Evolutionary conservation across 2,329 filamentous ascomycete species (phyloP), one percentile per base, ranked within the genome.

Genomic region (Aaosphaeria pasadenensis): DNA sequence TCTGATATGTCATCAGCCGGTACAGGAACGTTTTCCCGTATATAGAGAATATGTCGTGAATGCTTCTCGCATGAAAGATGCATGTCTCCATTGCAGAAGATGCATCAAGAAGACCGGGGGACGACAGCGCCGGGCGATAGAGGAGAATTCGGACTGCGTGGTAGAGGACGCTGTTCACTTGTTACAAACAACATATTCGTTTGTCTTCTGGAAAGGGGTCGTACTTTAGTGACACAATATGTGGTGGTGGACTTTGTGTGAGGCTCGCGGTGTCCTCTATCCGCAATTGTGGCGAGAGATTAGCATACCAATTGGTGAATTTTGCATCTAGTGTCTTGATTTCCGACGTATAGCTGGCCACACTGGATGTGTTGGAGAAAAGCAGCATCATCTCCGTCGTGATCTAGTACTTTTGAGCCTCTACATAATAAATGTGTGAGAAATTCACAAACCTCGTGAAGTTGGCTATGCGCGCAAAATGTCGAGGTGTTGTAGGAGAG

Each of bases 141-240:
- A 58, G 48, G 7, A 58, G 39, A 11, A 57, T 58, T 3, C 52
- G 41, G 36, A 53, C 47, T 0, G 54, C 52, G 44, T 53, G 52
- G 32, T 48, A 57, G 30, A 53, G 39, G 3, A 58, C 49, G 32
- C 39, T 41, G 33, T 36, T 11, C 13, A 9, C 13, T 9, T 36
- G 13, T 36, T 36, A 36, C 9, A 9, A n/a, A 28, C 24, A 11
- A 17, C 24, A 24, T 11, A 28, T 11, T 41, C 7, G 9, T 11
- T 11, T 41, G 39, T 41, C 24, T 41, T 17, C 24, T 41, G 24
- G 39, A 11, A 28, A 24, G 17, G 17, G 3, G 17, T 24, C 17
- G 17, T 41, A 41, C 39, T 55, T 57, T 11, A 57, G 45, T 43
- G 50, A 55, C 39, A 57, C 43, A 7, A 57, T 55, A 42, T 57